Conservation (phyloP, 1,284 basidiomycete genomes). For the Porogramme epimiltina region DNA sequence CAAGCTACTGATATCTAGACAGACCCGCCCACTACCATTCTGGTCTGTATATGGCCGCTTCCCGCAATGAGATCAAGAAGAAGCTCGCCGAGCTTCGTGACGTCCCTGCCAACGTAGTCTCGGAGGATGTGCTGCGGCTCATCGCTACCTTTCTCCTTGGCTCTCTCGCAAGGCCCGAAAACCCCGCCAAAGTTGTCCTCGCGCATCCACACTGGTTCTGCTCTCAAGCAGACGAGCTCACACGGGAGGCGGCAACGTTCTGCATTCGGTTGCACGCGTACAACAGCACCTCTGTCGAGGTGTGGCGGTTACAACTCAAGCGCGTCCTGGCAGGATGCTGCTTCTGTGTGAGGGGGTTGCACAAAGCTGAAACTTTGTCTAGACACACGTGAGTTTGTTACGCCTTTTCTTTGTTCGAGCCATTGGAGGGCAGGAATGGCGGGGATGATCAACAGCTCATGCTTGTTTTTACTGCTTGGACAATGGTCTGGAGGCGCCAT, state of each 20-base stretch:
- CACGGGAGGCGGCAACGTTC: constrained; percentile 71
- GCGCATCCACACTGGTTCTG: constrained; percentile 70
- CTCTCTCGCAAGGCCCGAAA: constrained; percentile 5
- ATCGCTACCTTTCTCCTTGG: constrained; percentile 62
- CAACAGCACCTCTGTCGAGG: constrained; percentile 53
- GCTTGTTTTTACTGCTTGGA: not conserved
- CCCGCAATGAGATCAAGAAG: constrained; percentile 35
- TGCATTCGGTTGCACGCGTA: constrained; percentile 82
- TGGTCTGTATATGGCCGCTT: constrained; percentile 12
- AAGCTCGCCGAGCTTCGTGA: constrained; percentile 56
- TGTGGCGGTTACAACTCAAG: constrained; percentile 64
- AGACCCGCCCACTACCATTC: not conserved
- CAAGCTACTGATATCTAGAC: not conserved
- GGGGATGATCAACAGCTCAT: too few species aligned
- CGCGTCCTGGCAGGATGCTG: constrained; percentile 62
- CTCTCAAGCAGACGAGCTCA: constrained; percentile 49
- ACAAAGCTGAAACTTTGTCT: constrained; percentile 62
- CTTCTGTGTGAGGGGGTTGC: constrained; percentile 67
- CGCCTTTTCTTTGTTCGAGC: constrained; percentile 20
- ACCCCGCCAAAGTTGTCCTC: not conserved
- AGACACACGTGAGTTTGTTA: constrained; percentile 62
- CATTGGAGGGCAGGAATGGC: not conserved
- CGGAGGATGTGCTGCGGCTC: constrained; percentile 52
- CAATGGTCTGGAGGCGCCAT: too few species aligned
- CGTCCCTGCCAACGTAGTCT: constrained; percentile 45